Percentiles rank a stretch among this genome's conserved stretches.
Conservation (phyloP, 305 asterid genomes). For the Fraxinus albicans region DNA sequence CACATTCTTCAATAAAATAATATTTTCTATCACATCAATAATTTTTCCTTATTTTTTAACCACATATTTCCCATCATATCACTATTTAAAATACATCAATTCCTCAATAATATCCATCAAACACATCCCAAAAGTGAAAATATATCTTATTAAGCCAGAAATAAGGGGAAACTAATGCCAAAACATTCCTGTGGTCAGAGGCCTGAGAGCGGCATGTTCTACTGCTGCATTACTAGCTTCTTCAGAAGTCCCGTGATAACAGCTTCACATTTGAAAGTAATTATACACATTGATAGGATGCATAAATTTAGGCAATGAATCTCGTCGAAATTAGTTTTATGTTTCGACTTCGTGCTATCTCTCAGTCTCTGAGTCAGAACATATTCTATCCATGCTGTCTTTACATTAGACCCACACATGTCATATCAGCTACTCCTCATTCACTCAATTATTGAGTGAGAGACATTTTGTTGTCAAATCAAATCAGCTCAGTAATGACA, state of each 20-base stretch:
- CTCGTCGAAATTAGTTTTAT: background rate
- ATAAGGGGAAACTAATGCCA: background rate
- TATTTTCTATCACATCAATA: no score
- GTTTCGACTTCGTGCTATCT: conserved; percentile 17
- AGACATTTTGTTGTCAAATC: conserved; percentile 43
- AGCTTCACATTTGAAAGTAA: background rate
- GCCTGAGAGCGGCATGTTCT: background rate
- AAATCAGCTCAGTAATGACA: conserved; percentile 39
- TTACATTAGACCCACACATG: conserved; percentile 43
- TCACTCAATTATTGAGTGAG: conserved; percentile 42
- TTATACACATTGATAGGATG: background rate
- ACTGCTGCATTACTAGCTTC: background rate
- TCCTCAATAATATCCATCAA: no score
- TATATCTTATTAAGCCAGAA: background rate
- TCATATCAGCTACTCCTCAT: conserved; percentile 48
- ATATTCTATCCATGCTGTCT: conserved; percentile 22
- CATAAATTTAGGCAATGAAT: background rate
- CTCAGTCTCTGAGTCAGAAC: conserved; percentile 20
- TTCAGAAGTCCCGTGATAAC: background rate
- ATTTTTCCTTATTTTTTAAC: no score
- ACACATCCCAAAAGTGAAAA: background rate
- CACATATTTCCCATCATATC: no score
- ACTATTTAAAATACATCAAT: no score
- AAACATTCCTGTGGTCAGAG: background rate
- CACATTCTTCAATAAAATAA: no score